phyloP scores from a whole-genome alignment of 2,329 filamentous ascomycete genomes.

The Colletotrichum filicis region DNA sequence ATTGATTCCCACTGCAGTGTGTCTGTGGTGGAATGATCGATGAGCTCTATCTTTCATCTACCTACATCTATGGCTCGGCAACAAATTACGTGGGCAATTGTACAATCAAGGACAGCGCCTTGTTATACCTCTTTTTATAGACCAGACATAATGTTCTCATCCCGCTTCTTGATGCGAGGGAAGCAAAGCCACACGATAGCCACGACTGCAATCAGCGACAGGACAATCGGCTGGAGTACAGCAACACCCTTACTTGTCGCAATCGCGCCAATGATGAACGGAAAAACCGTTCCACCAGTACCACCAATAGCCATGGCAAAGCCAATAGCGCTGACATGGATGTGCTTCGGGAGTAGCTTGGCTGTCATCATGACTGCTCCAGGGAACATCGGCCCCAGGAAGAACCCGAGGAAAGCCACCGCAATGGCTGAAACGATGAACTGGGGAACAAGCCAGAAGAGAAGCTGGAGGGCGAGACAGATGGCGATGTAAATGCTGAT shows the following conservation, averaged over 20 bases:
- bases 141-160: slow-evolving; percentile 17
- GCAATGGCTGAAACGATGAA: slow-evolving; percentile 70
- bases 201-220: slow-evolving; percentile 53
- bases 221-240: slow-evolving; percentile 61
- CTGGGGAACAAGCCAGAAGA: slow-evolving; percentile 67
- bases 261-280: slow-evolving; percentile 72
- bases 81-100: too few relatives aligned
- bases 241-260: slow-evolving; percentile 60
- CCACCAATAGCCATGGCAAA: slow-evolving; percentile 81
- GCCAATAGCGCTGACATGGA: slow-evolving; percentile 79
- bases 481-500: slow-evolving; percentile 70
- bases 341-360: slow-evolving; percentile 74
- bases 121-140: too few relatives aligned
- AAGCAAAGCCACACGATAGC: slow-evolving; percentile 49
- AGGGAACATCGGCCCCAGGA: slow-evolving; percentile 79
- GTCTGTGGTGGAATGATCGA: background rate
- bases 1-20: too few relatives aligned
- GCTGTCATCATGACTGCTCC: slow-evolving; percentile 77
- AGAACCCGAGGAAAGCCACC: slow-evolving; percentile 77
- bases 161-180: slow-evolving; percentile 47
- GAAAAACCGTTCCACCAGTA: slow-evolving; percentile 71
- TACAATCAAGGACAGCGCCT: too few relatives aligned
- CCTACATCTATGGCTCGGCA: background rate
- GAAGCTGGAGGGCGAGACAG: slow-evolving; percentile 70
- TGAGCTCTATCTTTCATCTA: background rate